Percentiles rank a stretch among this genome's conserved stretches.
Conservation (phyloP, 2,329 filamentous ascomycete genomes). For the Penicillium sp. region DNA sequence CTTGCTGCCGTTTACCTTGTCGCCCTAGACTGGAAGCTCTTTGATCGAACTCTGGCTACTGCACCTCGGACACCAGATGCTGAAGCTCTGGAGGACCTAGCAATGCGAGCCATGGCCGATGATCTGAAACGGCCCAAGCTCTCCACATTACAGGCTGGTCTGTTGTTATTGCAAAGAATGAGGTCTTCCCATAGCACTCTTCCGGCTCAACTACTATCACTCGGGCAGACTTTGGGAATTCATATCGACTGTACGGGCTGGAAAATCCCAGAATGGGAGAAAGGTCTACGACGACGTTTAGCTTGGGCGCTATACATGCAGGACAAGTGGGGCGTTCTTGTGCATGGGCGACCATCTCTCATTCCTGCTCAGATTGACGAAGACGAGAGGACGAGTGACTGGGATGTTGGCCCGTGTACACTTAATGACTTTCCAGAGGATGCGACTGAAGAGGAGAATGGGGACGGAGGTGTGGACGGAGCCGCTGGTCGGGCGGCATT, state of each 20-base stretch:
- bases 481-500: neutral
- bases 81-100: neutral
- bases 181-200: neutral
- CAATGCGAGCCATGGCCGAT: neutral
- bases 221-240: neutral
- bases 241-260: slow-evolving; percentile 62
- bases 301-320: slow-evolving; percentile 67
- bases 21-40: neutral
- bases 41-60: neutral
- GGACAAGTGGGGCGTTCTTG: slow-evolving; percentile 54
- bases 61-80: neutral
- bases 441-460: neutral
- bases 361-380: slow-evolving; percentile 20
- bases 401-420: neutral
- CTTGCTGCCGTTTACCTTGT: neutral
- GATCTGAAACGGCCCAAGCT: neutral
- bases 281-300: slow-evolving; percentile 59
- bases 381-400: neutral
- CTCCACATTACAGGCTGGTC: neutral
- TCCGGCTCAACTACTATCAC: neutral
- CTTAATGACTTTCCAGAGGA: neutral
- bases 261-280: slow-evolving; percentile 64
- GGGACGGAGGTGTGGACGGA: neutral
- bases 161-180: neutral
- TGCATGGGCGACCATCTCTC: slow-evolving; percentile 58